These are phyloP conservation scores for Melaleuca quinquenervia DNA, from an alignment of 345 rosid species.

Conservation along the genomic window DNA sequence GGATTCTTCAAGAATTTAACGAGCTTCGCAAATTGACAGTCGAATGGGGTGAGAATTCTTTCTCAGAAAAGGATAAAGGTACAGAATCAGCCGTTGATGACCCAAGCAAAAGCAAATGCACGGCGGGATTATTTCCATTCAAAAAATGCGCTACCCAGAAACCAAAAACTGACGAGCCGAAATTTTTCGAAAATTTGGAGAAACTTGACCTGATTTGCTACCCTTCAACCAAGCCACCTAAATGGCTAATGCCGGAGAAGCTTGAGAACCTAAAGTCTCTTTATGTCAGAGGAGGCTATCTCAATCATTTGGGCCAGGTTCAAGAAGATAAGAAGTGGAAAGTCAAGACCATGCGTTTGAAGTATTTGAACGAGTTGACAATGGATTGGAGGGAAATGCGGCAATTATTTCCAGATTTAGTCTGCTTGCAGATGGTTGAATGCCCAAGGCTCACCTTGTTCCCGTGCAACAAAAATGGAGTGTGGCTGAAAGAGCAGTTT, in stretches of 20 bases:
- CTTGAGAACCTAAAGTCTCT: background rate
- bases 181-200: background rate
- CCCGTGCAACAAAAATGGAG: constrained; percentile 18
- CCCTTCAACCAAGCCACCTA: background rate
- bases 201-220: constrained; percentile 8
- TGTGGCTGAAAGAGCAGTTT: background rate
- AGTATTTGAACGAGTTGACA: constrained; percentile 24
- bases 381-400: constrained; percentile 18
- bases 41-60: constrained; percentile 1
- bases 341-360: constrained; percentile 23
- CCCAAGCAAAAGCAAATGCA: background rate
- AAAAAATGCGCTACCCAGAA: background rate
- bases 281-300: constrained; percentile 15
- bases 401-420: constrained; percentile 9
- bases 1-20: background rate
- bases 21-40: constrained; percentile 4
- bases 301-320: constrained; percentile 2
- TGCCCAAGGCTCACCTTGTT: constrained; percentile 27
- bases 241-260: background rate
- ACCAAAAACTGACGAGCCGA: background rate
- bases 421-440: constrained; percentile 17
- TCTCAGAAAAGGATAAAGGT: background rate
- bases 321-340: background rate
- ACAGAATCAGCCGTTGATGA: background rate
- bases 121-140: background rate